These are phyloP conservation scores for Ephemerocybe angulata DNA, from an alignment of 768 basidiomycete species.

Conservation along the genomic window DNA sequence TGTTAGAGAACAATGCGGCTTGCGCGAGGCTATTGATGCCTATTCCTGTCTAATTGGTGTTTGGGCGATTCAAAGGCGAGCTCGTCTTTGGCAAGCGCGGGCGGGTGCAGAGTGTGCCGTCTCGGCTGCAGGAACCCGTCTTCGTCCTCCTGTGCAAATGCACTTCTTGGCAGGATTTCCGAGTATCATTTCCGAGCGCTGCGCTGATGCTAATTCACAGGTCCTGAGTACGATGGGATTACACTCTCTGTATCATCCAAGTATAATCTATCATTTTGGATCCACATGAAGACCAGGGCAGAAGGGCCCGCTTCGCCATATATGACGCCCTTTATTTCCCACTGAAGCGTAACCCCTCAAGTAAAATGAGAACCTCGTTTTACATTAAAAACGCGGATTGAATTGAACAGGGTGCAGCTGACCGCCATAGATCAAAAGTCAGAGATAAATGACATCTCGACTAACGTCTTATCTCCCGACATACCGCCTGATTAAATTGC, in stretches of 20 bases:
- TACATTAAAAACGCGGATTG: not conserved
- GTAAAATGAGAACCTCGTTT: constrained; percentile 2
- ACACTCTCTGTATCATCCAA: not conserved
- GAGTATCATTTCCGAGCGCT: not conserved
- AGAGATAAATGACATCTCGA: constrained; percentile 1
- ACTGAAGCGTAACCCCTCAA: not conserved
- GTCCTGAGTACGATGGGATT: not conserved
- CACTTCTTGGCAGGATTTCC: not conserved
- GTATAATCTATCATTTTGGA: not conserved
- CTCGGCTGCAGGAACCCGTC: not conserved
- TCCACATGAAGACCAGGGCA: not conserved
- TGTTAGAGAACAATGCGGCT: constrained; percentile 9
- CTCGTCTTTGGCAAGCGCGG: not conserved
- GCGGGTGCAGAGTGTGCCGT: not conserved
- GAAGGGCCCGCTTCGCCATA: not conserved
- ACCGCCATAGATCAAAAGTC: not conserved
- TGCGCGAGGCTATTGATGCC: constrained; percentile 11
- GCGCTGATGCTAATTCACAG: not conserved
- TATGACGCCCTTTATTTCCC: not conserved
- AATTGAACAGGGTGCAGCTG: not conserved
- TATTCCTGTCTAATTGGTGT: constrained; percentile 5
- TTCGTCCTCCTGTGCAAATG: not conserved
- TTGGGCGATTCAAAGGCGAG: not conserved
- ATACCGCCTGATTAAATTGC: not conserved
- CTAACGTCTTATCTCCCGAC: not conserved